Evolutionary conservation across 176 grass and related monocot species (phyloP).

Genomic region (Carex littledalei): DNA sequence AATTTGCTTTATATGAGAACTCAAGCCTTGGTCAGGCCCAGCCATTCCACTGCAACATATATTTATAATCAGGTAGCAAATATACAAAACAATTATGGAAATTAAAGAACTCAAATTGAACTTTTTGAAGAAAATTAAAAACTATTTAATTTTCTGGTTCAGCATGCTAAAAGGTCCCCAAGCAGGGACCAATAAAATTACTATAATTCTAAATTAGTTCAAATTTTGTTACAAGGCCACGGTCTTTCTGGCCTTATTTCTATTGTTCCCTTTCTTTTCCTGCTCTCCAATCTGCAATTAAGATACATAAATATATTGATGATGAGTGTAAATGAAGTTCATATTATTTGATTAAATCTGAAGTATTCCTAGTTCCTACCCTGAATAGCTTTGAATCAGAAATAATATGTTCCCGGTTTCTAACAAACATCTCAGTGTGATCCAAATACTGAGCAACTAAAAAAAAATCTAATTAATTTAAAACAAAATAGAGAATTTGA

Average conservation of each 20-base stretch:
- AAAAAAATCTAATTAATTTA: too few relatives aligned
- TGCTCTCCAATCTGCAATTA: conserved; percentile 8
- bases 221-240: conserved; percentile 1
- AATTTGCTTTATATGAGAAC: neutral
- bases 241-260: conserved; percentile 10
- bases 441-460: neutral
- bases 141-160: neutral
- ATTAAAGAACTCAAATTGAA: neutral
- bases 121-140: neutral
- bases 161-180: neutral
- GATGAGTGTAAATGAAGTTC: neutral
- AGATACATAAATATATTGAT: neutral
- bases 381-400: neutral
- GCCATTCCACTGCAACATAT: neutral
- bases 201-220: conserved; percentile 10
- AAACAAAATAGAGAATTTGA: neutral
- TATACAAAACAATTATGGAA: neutral
- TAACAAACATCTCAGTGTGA: neutral
- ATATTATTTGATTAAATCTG: neutral
- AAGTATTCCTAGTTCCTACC: neutral
- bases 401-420: neutral
- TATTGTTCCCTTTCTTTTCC: neutral
- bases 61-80: neutral
- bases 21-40: neutral
- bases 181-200: neutral